Evolutionary conservation across 768 basidiomycete species (phyloP), one percentile per base, ranked within the genome.

Genomic region (Multifurca ochricompacta): DNA sequence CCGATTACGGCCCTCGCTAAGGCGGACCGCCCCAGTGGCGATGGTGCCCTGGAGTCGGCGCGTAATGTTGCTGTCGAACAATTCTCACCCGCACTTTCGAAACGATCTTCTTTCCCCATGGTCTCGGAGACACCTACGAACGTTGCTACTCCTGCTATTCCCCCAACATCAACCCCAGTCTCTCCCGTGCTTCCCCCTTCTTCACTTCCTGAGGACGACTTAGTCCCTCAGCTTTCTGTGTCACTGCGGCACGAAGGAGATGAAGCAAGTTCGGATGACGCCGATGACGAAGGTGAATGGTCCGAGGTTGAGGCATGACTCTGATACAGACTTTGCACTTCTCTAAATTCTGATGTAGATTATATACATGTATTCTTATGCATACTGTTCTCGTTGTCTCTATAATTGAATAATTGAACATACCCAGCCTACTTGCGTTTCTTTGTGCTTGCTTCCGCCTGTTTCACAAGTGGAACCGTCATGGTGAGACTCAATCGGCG

Each of bases 141-240:
- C 13, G 19, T 27, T 32, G 23, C 37, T 13, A 10, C 25, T 27
- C 30, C 18, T 4, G 31, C 43, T 27, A 41, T 56, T 3, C 11
- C 39, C 4, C 39, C 37, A 27, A 32, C 55, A 14, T 51, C 50
- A 8, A 51, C 55, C 19, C 55, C 55, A 0, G 19, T 56, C 9
- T 16, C 43, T 11, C 49, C 30, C 19, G 13, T 10, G 19, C 19
- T 19, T 4, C 7, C 21, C 31, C 7, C 28, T 4, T 28, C 31
- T 1, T 2, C 13, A 11, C 39, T 34, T 6, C 18, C 19, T 18
- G 25, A 40, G 9, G 48, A 40, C n/a, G 4, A 34, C 14, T 32
- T 18, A 14, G 30, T 40, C 43, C 1, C 14, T 39, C 14, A 7
- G 19, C 14, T 30, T 34, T n/a, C 18, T 40, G 14, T 16, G 8